A percentile compares a stretch with the other conserved stretches of the same genome.
Evolutionary conservation across 78 protist genomes (phyloP).

Genomic region (slime mould (Dictyostelium discoideum)): DNA sequence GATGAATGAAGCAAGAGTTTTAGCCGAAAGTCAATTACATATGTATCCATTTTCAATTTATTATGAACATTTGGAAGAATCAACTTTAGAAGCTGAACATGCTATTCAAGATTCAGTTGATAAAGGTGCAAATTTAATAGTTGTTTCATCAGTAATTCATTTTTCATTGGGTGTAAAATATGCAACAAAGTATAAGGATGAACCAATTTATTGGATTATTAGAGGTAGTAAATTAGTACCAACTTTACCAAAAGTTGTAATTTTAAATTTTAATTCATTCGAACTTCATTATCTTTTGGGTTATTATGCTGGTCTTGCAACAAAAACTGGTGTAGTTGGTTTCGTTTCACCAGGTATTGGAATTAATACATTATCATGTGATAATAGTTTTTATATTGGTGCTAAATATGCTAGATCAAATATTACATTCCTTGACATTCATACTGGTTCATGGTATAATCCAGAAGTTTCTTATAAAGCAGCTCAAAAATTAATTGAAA

Average conservation of each 20-base stretch:
- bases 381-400: constrained; percentile 36
- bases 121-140: constrained; percentile 11
- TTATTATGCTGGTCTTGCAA: constrained; percentile 41
- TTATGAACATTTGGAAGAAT: not conserved
- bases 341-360: constrained; percentile 36
- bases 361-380: constrained; percentile 8
- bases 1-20: constrained; percentile 41
- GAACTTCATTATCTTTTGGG: constrained; percentile 30
- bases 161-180: not conserved
- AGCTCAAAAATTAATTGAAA: not conserved
- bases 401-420: constrained; percentile 2
- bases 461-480: constrained; percentile 23
- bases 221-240: constrained; percentile 17
- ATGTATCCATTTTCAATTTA: not conserved
- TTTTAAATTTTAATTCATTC: constrained; percentile 13
- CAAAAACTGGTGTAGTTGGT: constrained; percentile 31
- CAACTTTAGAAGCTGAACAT: not conserved
- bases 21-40: not conserved
- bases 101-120: not conserved
- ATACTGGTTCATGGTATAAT: constrained; percentile 29
- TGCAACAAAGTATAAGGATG: not conserved
- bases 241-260: constrained; percentile 8
- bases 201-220: not conserved
- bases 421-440: not conserved
- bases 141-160: constrained; percentile 23